Conservation (phyloP, 257 asterid species). For the Orobanche coerulescens region DNA sequence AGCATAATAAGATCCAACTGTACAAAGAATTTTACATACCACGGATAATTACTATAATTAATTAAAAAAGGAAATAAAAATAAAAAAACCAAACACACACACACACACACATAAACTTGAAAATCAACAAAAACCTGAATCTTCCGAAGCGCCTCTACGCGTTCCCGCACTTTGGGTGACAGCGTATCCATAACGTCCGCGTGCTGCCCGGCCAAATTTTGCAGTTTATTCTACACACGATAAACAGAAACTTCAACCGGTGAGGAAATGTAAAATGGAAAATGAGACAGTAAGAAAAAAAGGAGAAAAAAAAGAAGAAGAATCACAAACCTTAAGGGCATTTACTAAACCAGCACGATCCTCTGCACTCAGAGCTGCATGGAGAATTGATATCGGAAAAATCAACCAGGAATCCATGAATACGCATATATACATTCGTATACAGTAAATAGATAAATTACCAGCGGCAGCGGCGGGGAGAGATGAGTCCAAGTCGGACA, state of each 20-base stretch:
- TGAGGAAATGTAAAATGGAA: not conserved
- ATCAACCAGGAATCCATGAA: not conserved
- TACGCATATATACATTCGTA: not conserved
- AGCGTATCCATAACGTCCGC: slow-evolving; percentile 47
- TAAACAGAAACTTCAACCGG: slow-evolving; percentile 16
- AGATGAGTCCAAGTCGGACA: slow-evolving; percentile 50
- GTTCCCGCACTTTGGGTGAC: slow-evolving; percentile 57
- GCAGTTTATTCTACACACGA: slow-evolving; percentile 51
- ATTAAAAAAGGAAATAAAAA: no score
- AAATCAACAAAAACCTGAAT: slow-evolving; percentile 50
- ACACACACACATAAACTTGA: not conserved
- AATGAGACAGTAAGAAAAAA: not conserved
- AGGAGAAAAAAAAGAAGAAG: not conserved
- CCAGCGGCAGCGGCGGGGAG: slow-evolving; percentile 96
- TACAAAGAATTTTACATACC: no score
- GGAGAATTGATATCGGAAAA: not conserved
- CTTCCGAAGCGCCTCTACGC: slow-evolving; percentile 55
- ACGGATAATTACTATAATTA: no score
- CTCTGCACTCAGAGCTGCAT: slow-evolving; percentile 73
- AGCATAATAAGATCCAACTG: not conserved
- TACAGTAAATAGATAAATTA: slow-evolving; percentile 15
- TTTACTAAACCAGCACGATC: slow-evolving; percentile 71
- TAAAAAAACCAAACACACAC: not conserved
- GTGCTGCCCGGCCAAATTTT: slow-evolving; percentile 57
- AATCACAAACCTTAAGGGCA: slow-evolving; percentile 62